Evolutionary conservation across 1,284 basidiomycete species (phyloP), one percentile per base, ranked within the genome.

Genomic region (Ceratobasidium sp.): DNA sequence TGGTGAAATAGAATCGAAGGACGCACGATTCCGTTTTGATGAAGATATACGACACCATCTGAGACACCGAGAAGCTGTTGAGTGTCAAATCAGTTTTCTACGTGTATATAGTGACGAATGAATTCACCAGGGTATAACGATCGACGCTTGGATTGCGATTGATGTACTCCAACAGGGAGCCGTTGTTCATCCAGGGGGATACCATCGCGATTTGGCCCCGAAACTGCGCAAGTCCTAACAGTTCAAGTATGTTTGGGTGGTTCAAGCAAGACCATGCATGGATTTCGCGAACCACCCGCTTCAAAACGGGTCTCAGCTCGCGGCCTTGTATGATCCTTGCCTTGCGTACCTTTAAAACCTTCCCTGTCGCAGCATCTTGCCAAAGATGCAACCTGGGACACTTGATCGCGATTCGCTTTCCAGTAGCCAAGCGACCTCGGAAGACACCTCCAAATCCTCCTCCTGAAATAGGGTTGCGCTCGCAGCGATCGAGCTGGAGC

Each of bases 401-500:
- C 39, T 61, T 61, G 5, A 61, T 46, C 3, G 59, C 59, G 4
- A 30, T 26, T n/a, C 46, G 3, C 14, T 34, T 46, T 26, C 41
- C 41, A 46, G n/a, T 36, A 4, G 26, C 6, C 9, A 61, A 23
- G 3, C 2, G 2, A 2, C 59, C 59, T 6, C 28, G 18, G 39
- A 45, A 61, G 10, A 61, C 41, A 28, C 46, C 59, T 3, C 59
- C 59, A 18, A 61, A 55, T 9, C 59, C 59, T 30, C 59, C 59
- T 6, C 43, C 23, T 12, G 12, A 4, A 23, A 55, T 26, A 16
- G 52, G 52, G 4, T 12, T 32, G 4, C 28, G 4, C 6, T 6
- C 21, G 52, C 52, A 55, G 9, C 8, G 12, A 9, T 55, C 14
- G 6, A 26, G 52, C 6, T 55, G 16, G 3, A 55, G 52, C 12